Conservation (phyloP, 179 eudicot genomes). For the Pouteria campechiana region DNA sequence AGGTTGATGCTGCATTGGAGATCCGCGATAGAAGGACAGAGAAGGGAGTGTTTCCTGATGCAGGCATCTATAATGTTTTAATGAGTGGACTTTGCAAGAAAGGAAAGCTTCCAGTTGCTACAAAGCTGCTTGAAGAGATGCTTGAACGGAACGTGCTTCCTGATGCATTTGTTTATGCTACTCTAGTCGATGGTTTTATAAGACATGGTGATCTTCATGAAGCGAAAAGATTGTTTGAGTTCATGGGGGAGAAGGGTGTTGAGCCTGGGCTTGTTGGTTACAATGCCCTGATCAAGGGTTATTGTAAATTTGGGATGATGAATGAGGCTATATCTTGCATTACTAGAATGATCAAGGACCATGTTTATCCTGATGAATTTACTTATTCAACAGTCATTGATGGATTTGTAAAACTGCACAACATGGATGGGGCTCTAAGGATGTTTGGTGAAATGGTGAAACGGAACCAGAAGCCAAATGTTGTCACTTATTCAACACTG, state of each 20-base stretch:
- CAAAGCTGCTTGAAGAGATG: constrained; percentile 63
- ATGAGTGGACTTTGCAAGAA: constrained; percentile 69
- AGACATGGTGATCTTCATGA: constrained; percentile 53
- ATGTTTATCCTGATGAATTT: constrained; percentile 50
- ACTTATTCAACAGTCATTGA: constrained; percentile 81
- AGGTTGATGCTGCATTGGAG: constrained; percentile 51
- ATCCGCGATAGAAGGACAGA: constrained; percentile 58
- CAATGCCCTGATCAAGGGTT: constrained; percentile 84
- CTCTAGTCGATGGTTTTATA: constrained; percentile 65
- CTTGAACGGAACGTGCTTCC: constrained; percentile 56
- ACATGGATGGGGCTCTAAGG: constrained; percentile 45
- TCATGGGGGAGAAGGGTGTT: constrained; percentile 30
- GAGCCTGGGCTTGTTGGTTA: constrained; percentile 59
- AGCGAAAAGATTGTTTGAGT: constrained; percentile 59
- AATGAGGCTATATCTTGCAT: constrained; percentile 55
- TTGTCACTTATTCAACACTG: constrained; percentile 77
- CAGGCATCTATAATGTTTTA: constrained; percentile 68
- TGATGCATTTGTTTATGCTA: constrained; percentile 58
- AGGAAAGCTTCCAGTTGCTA: constrained; percentile 49
- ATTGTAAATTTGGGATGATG: constrained; percentile 66
- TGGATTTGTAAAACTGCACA: constrained; percentile 68
- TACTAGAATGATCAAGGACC: constrained; percentile 29
- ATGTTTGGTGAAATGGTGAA: constrained; percentile 43
- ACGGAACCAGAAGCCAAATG: constrained; percentile 55
- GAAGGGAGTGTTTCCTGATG: constrained; percentile 60